Evolutionary conservation across 441 rosid species (phyloP), one percentile per base, ranked within the genome.

Genomic region (Populus trichocarpa): DNA sequence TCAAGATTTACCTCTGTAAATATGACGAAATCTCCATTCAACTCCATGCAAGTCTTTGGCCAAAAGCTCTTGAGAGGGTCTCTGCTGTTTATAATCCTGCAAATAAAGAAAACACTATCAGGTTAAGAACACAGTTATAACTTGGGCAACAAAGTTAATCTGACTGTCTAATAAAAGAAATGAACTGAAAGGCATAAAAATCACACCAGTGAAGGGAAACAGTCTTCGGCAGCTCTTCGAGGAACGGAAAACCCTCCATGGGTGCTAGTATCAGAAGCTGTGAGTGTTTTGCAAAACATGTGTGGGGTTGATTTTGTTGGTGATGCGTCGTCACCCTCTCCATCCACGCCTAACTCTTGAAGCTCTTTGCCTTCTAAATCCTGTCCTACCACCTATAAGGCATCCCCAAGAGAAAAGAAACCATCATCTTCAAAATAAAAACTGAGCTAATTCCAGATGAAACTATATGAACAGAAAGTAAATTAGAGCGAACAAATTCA

Each of bases 191-290:
- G 25, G 63, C 38, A 46, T 35, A 73, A 74, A 40, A 75, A 61
- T 18, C 76, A 35, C 81, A 94, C 98, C 87, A 94, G 88, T 70
- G 97, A 93, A 83, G 98, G 88, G 32, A 94, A 92, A 79, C 98
- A 94, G 77, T 94, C 97, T 83, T 94, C 97, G 18, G 98, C 98
- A 42, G 97, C 97, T 84, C 98, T 81, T 33, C 98, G 89, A 6
- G 97, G 97, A 65, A 94, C 97, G 4, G 97, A 94, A 85, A 94
- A 94, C 32, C 98, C 98, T 80, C 98, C 98, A 84, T 94, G 98
- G n/a, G 98, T 92, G 85, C 98, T 94, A 57, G 98, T 93, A 83
- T 93, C 98, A 59, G 98, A 92, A 84, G 98, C 98, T 28, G 98
- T 94, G 67, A 94, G 89, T 74, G 98, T 92, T 82, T 94, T 94